Percentiles rank a stretch among this genome's conserved stretches.
Evolutionary conservation across 345 rosid genomes (phyloP).

Genomic region (Brassica cretica): DNA sequence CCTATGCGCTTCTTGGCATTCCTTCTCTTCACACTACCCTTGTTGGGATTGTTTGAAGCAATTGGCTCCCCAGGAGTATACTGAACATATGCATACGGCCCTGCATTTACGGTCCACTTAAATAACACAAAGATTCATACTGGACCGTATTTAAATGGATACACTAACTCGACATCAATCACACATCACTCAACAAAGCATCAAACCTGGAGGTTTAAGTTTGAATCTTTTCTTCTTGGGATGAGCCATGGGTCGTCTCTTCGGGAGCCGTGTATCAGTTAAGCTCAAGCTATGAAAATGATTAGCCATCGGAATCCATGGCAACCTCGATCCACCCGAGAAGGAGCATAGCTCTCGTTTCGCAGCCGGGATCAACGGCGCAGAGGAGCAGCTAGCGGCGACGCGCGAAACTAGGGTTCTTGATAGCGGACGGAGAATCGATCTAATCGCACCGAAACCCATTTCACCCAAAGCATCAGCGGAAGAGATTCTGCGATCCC

Average conservation of each 20-base stretch:
- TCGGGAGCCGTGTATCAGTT: conserved; percentile 68
- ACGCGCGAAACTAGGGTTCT: conserved; percentile 47
- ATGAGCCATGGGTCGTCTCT: conserved; percentile 74
- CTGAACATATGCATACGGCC: conserved; percentile 81
- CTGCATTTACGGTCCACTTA: conserved; percentile 43
- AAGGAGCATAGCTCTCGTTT: conserved; percentile 32
- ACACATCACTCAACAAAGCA: conserved; percentile 22
- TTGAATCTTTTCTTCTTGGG: conserved; percentile 74
- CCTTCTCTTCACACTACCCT: conserved; percentile 77
- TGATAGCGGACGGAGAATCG: conserved; percentile 51
- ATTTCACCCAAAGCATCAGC: conserved; percentile 43
- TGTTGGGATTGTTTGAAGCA: conserved; percentile 70
- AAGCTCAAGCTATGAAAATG: conserved; percentile 58
- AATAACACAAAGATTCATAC: conserved; percentile 15
- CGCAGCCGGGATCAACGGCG: conserved; percentile 24
- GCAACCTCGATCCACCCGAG: conserved; percentile 31
- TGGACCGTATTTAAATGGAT: not conserved
- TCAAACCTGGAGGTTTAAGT: conserved; percentile 72
- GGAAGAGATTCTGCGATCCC: not conserved
- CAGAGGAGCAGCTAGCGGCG: conserved; percentile 25
- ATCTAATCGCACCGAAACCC: conserved; percentile 58
- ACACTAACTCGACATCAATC: not conserved
- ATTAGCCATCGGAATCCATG: conserved; percentile 45
- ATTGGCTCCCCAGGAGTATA: conserved; percentile 78
- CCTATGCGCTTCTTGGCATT: conserved; percentile 75